Evolutionary conservation across 257 asterid species (phyloP).

Genomic region (Mentha longifolia): DNA sequence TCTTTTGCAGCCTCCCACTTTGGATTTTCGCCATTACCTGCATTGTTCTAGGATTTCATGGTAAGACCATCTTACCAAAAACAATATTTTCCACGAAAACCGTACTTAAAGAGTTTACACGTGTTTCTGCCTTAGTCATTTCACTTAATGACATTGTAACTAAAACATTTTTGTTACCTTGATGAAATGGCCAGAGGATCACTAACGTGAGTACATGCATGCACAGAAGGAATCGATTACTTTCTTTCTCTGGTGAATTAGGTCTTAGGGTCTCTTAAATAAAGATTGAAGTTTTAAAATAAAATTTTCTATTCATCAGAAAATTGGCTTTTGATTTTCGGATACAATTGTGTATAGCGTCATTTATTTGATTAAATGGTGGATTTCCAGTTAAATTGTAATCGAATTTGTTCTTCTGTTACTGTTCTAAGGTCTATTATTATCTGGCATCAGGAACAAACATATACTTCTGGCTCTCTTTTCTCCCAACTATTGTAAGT

Average conservation of each 20-base stretch:
- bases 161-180: background rate
- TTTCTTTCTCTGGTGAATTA: background rate
- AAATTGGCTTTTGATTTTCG: background rate
- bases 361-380: background rate
- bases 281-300: no score
- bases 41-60: slow-evolving; percentile 53
- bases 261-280: background rate
- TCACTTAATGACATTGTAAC: background rate
- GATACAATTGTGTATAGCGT: background rate
- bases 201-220: background rate
- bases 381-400: slow-evolving; percentile 3
- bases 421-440: slow-evolving; percentile 28
- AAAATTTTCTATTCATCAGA: no score
- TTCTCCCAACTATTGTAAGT: slow-evolving; percentile 78
- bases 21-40: slow-evolving; percentile 53
- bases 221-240: background rate
- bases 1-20: slow-evolving; percentile 51
- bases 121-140: background rate
- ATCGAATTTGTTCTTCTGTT: background rate
- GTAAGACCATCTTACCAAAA: slow-evolving; percentile 34
- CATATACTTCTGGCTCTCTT: slow-evolving; percentile 90
- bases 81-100: background rate
- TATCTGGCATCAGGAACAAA: slow-evolving; percentile 71
- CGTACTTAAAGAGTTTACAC: background rate
- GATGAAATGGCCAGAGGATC: slow-evolving; percentile 10